These are phyloP conservation scores for Irpex sp. DNA, from an alignment of 1,284 basidiomycete genomes.

Conservation along the genomic window DNA sequence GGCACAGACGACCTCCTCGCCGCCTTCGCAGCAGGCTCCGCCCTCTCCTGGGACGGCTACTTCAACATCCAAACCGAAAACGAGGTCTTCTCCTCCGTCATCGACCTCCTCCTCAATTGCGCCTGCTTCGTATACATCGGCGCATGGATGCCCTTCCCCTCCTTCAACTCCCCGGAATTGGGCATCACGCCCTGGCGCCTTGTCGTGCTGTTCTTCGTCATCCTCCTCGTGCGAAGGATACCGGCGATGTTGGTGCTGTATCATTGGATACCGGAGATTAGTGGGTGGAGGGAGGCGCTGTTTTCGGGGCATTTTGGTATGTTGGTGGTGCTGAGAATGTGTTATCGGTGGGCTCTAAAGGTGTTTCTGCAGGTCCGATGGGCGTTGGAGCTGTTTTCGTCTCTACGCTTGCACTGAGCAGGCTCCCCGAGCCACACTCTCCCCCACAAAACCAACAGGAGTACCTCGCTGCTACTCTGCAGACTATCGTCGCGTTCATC, in stretches of 20 bases:
- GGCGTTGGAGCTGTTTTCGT: conserved; percentile 86
- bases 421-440: conserved; percentile 55
- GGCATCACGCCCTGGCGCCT: conserved; percentile 77
- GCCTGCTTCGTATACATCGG: conserved; percentile 90
- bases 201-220: conserved; percentile 59
- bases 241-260: conserved; percentile 75
- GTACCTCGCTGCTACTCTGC: conserved; percentile 62
- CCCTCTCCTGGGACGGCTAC: conserved; percentile 93
- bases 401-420: conserved; percentile 69
- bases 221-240: conserved; percentile 74
- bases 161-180: conserved; percentile 59
- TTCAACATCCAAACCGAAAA: conserved; percentile 85
- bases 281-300: conserved; percentile 73
- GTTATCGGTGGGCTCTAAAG: conserved; percentile 43
- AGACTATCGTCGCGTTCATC: conserved; percentile 82
- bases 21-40: conserved; percentile 81
- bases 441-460: conserved; percentile 69
- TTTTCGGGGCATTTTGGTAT: conserved; percentile 87
- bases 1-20: conserved; percentile 88
- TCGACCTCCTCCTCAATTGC: conserved; percentile 84
- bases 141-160: conserved; percentile 80
- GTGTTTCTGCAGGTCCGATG: conserved; percentile 38
- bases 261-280: conserved; percentile 82
- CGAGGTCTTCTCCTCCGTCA: conserved; percentile 84
- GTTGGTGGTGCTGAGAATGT: conserved; percentile 6